phyloP scores from a whole-genome alignment of 352 stramenopile species.

The Globisporangium solare region DNA sequence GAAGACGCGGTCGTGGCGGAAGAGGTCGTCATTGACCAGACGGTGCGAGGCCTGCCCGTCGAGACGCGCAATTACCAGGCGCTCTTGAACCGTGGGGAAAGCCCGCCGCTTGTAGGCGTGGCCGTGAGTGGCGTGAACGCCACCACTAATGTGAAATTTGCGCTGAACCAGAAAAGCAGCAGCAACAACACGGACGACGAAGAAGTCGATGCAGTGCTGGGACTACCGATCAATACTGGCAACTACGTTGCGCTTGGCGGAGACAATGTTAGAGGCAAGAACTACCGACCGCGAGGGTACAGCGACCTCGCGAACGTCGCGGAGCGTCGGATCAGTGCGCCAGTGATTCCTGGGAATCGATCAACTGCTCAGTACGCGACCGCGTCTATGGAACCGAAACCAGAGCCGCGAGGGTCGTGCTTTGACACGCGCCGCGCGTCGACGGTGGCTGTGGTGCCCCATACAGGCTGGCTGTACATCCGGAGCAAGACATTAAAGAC shows the following conservation, averaged over 20 bases:
- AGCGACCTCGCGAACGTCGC: slow-evolving; percentile 34
- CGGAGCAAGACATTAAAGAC: slow-evolving; percentile 49
- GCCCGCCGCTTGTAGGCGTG: not conserved
- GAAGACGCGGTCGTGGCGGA: slow-evolving; percentile 3
- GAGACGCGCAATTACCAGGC: slow-evolving; percentile 33
- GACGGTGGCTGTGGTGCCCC: slow-evolving; percentile 48
- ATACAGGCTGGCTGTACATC: slow-evolving; percentile 66
- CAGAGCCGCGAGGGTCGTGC: slow-evolving; percentile 31
- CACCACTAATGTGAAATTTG: slow-evolving; percentile 3
- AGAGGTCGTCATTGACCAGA: slow-evolving; percentile 3
- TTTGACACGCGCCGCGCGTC: slow-evolving; percentile 60
- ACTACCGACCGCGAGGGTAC: slow-evolving; percentile 41
- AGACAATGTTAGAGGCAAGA: slow-evolving; percentile 15
- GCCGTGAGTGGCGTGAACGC: not conserved
- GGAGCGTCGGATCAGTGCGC: slow-evolving; percentile 29
- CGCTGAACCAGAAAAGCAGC: slow-evolving; percentile 2
- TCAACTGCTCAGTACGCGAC: slow-evolving; percentile 19
- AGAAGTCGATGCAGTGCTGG: slow-evolving; percentile 37
- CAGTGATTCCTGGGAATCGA: slow-evolving; percentile 18
- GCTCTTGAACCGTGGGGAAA: not conserved
- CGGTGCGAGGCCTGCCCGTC: slow-evolving; percentile 20
- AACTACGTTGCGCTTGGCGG: slow-evolving; percentile 48
- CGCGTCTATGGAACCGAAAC: slow-evolving; percentile 3
- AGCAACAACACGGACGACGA: slow-evolving; percentile 9
- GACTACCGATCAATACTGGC: slow-evolving; percentile 38